Evolutionary conservation across 768 basidiomycete species (phyloP).

Genomic region (Agaricus subrufescens): DNA sequence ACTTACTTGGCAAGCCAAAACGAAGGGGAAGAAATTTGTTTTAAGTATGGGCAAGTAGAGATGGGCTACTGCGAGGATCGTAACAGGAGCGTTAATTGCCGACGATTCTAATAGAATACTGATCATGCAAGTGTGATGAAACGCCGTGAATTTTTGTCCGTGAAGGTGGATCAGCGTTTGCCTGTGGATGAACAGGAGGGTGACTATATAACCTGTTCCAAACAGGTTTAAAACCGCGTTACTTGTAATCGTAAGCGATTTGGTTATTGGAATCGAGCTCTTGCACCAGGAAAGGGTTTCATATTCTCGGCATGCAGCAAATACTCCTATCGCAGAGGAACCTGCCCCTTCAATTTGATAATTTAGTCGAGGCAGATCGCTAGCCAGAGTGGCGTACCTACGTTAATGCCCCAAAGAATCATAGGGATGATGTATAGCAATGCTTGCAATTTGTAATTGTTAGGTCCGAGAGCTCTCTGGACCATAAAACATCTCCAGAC

Average conservation of each 20-base stretch:
- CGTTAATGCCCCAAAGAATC: background rate
- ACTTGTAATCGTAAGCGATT: background rate
- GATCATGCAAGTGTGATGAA: background rate
- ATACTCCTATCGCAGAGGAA: background rate
- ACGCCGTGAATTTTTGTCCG: background rate
- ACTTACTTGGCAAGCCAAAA: background rate
- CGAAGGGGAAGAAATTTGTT: background rate
- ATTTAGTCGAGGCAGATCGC: background rate
- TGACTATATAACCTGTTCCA: background rate
- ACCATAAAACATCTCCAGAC: slow-evolving; percentile 2
- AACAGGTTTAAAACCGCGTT: background rate
- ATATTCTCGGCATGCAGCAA: background rate
- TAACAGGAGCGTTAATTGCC: background rate
- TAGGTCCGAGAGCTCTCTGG: background rate
- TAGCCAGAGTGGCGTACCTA: background rate
- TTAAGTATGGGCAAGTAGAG: background rate
- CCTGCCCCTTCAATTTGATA: background rate
- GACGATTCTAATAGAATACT: background rate
- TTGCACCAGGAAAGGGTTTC: background rate
- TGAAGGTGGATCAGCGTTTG: background rate
- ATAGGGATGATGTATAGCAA: background rate
- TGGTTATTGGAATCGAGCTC: background rate
- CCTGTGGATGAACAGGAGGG: background rate
- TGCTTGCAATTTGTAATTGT: background rate
- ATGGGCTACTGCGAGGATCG: background rate